Evolutionary conservation across 306 rosid genomes (phyloP), one percentile per base, ranked within the genome.

Genomic region (Hippophae rhamnoides): DNA sequence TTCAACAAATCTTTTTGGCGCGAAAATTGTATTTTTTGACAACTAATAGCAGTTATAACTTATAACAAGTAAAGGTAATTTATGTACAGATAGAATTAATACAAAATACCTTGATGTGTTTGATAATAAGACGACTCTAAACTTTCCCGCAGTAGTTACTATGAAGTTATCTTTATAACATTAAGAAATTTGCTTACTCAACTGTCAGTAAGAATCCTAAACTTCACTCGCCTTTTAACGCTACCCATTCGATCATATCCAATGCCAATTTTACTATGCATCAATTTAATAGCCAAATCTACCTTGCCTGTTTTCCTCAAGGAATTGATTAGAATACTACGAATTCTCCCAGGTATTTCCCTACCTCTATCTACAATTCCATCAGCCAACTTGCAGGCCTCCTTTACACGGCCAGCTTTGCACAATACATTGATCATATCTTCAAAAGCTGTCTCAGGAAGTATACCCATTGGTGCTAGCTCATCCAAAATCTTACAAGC

Each of bases 401-500:
- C 97, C 79, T 75, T 87, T 66, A 84, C 57, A 7, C 90, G 88
- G 12, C 90, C 80, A 0, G 82, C 95, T 71, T 84, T 92, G 76
- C 93, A 88, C 73, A 86, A 58, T 49, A 66, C 86, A 42, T 72
- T 76, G 72, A 89, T 76, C 97, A 89, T 89, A 54, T 86, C 95
- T 60, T 86, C 97, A 65, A 80, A 86, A 51, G 90, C 90, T 0
- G 77, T 71, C 69, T 82, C 96, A 7, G 89, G 81, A 72, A 88
- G 70, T 56, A 88, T 58, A 47, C 96, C 96, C 89, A 77, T 80
- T 12, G 95, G 95, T 5, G 95, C 95, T 45, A 88, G 78, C 49
- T 92, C 99, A 57, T 92, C 95, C 79, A 92, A 68, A 67, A 86
- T 82, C 78, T 76, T 88, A 75, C 99, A 92, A 40, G 97, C 97